Base-by-base conservation (phyloP, 2,329 filamentous ascomycete species). In the Stagonosporopsis tanaceti region DNA sequence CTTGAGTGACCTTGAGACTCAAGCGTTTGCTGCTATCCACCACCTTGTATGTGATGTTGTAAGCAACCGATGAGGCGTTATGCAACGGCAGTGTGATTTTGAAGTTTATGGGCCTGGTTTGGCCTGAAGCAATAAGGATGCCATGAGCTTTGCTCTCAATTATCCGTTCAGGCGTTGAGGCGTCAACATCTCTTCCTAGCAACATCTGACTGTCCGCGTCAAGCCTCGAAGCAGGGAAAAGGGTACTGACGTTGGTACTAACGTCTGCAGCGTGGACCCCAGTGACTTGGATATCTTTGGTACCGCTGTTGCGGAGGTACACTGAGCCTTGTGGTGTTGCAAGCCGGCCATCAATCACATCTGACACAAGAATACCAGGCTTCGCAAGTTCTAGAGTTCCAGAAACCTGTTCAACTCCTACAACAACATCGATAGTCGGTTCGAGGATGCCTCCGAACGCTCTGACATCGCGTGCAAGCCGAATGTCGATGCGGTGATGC, bases 401-500 rank as follows among this genome's bases (percentile, higher is more conserved):
- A 32, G 64, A 60, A 1, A 57, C 62, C 42, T 62, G 55, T 25
- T 65, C 63, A 20, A 68, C 47, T 7, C 68, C 66, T 12, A 76
- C 47, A 2, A 68, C 68, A 28, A 84, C 71, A 22, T 78, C 74
- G 15, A 85, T 73, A 3, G 63, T 76, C 7, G 83, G 82, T 24
- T 78, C 72, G n/a, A 75, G 77, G 30, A 80, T 73, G 5, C 81
- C 84, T 37, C 84, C 84, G 69, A 85, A 81, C 6, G 81, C 79
- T 56, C 85, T 77, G n/a, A 86, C 81, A 73, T 87, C 85, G 61
- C 84, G 78, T 15, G 83, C 74, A 4, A 86, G 72, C 27, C 84
- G 80, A 11, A 86, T 38, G 60, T 86, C 82, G 44, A 87, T 66
- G 25, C 69, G 71, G 72, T 87, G 84, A 14, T 60, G 60, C 20